Conservation (phyloP, 2,329 filamentous ascomycete species). For the Ophiosphaerella korrae region DNA sequence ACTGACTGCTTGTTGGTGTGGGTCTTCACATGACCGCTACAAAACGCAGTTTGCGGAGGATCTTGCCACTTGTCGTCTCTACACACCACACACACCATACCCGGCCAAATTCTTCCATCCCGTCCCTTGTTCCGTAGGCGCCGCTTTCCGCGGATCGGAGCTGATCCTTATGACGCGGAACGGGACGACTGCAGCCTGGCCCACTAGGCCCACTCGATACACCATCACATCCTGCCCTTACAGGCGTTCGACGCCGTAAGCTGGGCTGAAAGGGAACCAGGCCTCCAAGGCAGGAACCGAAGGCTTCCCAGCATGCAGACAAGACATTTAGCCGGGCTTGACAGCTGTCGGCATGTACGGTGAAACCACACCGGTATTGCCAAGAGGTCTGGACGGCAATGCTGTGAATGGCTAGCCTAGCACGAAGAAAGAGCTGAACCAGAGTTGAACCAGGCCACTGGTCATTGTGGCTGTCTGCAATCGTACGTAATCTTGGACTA, state of each 20-base stretch:
- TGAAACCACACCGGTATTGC: background rate
- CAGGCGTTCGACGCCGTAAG: slow-evolving; percentile 3
- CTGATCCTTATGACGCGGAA: slow-evolving; percentile 3
- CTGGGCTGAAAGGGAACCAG: slow-evolving; percentile 4
- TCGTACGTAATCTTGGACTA: background rate
- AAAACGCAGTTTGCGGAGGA: background rate
- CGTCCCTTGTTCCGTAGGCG: slow-evolving; percentile 5
- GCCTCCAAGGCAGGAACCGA: background rate
- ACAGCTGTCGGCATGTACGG: background rate
- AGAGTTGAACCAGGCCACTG: background rate
- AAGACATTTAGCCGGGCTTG: slow-evolving; percentile 9
- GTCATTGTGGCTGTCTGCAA: background rate
- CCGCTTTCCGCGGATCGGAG: background rate
- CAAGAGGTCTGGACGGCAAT: background rate
- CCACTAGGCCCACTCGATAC: slow-evolving; percentile 3
- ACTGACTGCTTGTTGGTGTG: background rate
- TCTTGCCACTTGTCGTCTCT: slow-evolving; percentile 12
- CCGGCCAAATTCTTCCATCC: slow-evolving; percentile 2
- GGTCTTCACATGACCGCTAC: background rate
- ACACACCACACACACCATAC: background rate
- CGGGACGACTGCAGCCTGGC: background rate
- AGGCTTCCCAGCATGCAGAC: slow-evolving; percentile 3
- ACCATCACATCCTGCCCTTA: slow-evolving; percentile 1
- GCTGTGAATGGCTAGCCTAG: background rate
- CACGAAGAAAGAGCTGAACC: background rate